Conservation (phyloP, 2,329 filamentous ascomycete genomes). For the Xylaria sp. region DNA sequence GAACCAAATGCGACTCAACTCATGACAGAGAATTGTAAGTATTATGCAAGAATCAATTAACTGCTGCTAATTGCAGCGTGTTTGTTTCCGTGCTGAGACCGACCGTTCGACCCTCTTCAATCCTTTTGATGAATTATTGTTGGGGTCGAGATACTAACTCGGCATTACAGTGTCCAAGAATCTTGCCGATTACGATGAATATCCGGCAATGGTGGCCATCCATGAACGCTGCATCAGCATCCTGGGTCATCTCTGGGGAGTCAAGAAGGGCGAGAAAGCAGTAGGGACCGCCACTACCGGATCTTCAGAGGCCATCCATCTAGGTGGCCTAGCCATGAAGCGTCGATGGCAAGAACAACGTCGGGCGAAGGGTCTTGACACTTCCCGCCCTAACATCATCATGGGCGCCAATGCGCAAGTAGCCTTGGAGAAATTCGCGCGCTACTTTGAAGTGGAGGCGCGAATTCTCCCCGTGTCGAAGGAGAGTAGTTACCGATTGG, state of each 20-base stretch:
- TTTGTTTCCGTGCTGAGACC: no score
- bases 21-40: slow-evolving; percentile 72
- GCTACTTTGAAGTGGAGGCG: slow-evolving; percentile 79
- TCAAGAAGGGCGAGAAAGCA: slow-evolving; percentile 69
- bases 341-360: slow-evolving; percentile 76
- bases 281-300: slow-evolving; percentile 77
- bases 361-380: slow-evolving; percentile 67
- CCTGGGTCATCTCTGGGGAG: slow-evolving; percentile 73
- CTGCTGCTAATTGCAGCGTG: no score
- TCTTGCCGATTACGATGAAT: slow-evolving; percentile 76
- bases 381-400: slow-evolving; percentile 74
- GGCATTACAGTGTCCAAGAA: slow-evolving; percentile 62
- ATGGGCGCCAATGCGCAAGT: slow-evolving; percentile 81
- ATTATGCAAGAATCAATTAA: not conserved
- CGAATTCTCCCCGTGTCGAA: slow-evolving; percentile 71
- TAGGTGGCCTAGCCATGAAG: slow-evolving; percentile 79
- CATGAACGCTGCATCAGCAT: slow-evolving; percentile 76
- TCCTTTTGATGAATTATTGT: no score
- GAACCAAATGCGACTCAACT: slow-evolving; percentile 72
- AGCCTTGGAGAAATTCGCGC: slow-evolving; percentile 76
- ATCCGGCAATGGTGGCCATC: slow-evolving; percentile 67
- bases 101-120: not conserved
- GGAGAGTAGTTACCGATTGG: slow-evolving; percentile 69
- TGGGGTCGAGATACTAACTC: not conserved
- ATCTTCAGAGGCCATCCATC: slow-evolving; percentile 63